A percentile compares a stretch with the other conserved stretches of the same genome.
These are phyloP conservation scores for Pseudocercospora crystallina DNA, from an alignment of 2,329 filamentous ascomycete species.

Conservation along the genomic window DNA sequence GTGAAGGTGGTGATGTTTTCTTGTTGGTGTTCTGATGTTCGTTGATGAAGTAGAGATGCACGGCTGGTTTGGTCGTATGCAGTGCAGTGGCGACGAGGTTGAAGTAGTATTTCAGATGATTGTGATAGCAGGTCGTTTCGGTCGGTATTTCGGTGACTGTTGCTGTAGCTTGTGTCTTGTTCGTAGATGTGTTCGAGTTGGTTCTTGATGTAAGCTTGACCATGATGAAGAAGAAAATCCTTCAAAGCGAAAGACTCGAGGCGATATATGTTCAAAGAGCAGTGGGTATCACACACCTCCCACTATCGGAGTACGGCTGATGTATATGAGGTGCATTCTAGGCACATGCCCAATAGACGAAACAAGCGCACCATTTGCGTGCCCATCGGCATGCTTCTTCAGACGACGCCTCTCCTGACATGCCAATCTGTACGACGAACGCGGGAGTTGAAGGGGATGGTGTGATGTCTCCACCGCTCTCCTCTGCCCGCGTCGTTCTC, in stretches of 20 bases:
- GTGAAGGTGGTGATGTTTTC: not conserved
- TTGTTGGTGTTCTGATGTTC: constrained; percentile 1
- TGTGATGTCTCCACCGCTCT: constrained; percentile 6
- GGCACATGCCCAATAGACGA: not conserved
- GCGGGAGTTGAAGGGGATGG: constrained; percentile 6
- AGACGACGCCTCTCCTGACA: not conserved
- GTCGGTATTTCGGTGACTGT: not conserved
- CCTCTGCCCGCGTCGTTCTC: too few relatives aligned
- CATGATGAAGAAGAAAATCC: constrained; percentile 7
- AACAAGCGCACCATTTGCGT: constrained; percentile 3
- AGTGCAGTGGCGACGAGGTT: constrained; percentile 11
- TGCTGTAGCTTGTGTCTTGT: not conserved
- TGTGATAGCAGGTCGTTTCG: not conserved
- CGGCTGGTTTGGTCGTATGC: constrained; percentile 12
- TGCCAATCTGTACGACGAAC: not conserved
- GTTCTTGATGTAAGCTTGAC: not conserved
- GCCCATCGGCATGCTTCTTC: not conserved
- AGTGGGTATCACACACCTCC: not conserved
- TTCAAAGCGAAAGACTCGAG: not conserved
- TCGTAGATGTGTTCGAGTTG: not conserved
- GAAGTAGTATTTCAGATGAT: constrained; percentile 12
- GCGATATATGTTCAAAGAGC: constrained; percentile 9
- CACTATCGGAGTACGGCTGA: constrained; percentile 4
- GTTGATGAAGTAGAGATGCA: constrained; percentile 14
- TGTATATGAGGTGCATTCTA: constrained; percentile 11